Evolutionary conservation across 805 yeast genomes (phyloP).

Genomic region (Diddensiella santjacobensis): DNA sequence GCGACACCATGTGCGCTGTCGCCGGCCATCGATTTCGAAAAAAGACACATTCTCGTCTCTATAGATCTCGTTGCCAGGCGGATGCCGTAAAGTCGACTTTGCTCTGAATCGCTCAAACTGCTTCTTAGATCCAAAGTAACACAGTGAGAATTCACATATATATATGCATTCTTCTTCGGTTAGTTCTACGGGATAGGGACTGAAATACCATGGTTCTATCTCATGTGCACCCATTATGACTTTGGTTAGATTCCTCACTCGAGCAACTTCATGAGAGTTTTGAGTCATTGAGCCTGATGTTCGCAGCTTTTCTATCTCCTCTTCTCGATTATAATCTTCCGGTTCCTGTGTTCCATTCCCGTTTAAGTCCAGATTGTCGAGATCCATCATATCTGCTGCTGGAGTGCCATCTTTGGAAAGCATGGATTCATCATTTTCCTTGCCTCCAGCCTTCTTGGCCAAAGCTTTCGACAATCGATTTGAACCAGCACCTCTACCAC

Average conservation of each 20-base stretch:
- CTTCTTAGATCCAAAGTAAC: constrained; percentile 81
- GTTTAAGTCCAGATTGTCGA: constrained; percentile 81
- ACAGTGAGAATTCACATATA: constrained; percentile 85
- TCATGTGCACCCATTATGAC: constrained; percentile 85
- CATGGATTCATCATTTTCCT: constrained; percentile 33
- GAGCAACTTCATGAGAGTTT: constrained; percentile 76
- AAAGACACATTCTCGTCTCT: constrained; percentile 90
- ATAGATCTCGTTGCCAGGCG: constrained; percentile 98
- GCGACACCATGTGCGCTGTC: constrained; percentile 96
- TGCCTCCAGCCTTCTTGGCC: constrained; percentile 21
- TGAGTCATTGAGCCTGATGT: constrained; percentile 98
- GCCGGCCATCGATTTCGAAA: constrained; percentile 95
- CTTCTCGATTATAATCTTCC: constrained; percentile 78
- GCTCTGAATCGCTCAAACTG: constrained; percentile 90
- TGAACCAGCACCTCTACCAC: constrained; percentile 28
- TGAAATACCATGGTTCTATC: constrained; percentile 98
- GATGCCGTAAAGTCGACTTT: constrained; percentile 87
- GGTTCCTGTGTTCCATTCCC: constrained; percentile 54
- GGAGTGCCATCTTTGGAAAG: constrained; percentile 19
- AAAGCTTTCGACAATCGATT: constrained; percentile 4
- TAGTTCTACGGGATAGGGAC: constrained; percentile 93
- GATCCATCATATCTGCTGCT: constrained; percentile 69
- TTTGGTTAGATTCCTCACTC: constrained; percentile 77
- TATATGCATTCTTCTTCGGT: constrained; percentile 89
- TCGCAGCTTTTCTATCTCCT: constrained; percentile 85